Conservation (phyloP, 2,329 filamentous ascomycete species). For the Gliomastix tumulicola region DNA sequence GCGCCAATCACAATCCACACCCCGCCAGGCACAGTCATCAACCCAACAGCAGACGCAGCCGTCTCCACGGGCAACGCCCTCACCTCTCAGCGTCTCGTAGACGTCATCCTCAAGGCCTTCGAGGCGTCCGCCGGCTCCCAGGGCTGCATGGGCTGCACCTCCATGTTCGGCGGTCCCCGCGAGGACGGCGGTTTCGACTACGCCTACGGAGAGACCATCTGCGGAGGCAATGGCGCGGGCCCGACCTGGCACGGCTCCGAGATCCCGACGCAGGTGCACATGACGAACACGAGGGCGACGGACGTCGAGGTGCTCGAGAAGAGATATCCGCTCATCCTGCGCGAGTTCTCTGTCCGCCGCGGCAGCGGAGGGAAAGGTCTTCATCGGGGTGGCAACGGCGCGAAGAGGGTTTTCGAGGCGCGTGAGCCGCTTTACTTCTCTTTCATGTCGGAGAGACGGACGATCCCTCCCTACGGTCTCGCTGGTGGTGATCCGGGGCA, state of each 20-base stretch:
- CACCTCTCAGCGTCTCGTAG: conserved; percentile 22
- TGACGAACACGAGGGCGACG: conserved; percentile 77
- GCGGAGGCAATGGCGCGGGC: conserved; percentile 66
- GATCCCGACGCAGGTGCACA: conserved; percentile 65
- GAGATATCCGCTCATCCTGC: conserved; percentile 46
- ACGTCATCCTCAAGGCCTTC: conserved; percentile 21
- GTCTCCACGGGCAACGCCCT: conserved; percentile 58
- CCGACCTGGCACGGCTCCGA: conserved; percentile 63
- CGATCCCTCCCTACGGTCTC: neutral
- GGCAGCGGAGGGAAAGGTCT: conserved; percentile 57
- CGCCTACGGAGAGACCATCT: conserved; percentile 75
- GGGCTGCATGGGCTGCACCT: too few relatives aligned
- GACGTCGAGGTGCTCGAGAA: conserved; percentile 71
- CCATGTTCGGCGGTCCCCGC: conserved; percentile 17
- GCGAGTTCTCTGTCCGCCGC: conserved; percentile 56
- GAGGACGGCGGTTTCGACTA: conserved; percentile 49
- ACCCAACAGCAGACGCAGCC: conserved; percentile 20
- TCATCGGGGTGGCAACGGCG: conserved; percentile 63
- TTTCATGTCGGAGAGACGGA: conserved; percentile 29
- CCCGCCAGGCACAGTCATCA: conserved; percentile 20
- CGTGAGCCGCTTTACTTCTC: conserved; percentile 18
- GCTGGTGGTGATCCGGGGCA: neutral
- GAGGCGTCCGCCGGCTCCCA: conserved; percentile 15
- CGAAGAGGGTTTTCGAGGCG: conserved; percentile 63
- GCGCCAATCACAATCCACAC: conserved; percentile 23